These are phyloP conservation scores for Schizophyllum commune DNA, from an alignment of 1,284 basidiomycete genomes.

Conservation along the genomic window DNA sequence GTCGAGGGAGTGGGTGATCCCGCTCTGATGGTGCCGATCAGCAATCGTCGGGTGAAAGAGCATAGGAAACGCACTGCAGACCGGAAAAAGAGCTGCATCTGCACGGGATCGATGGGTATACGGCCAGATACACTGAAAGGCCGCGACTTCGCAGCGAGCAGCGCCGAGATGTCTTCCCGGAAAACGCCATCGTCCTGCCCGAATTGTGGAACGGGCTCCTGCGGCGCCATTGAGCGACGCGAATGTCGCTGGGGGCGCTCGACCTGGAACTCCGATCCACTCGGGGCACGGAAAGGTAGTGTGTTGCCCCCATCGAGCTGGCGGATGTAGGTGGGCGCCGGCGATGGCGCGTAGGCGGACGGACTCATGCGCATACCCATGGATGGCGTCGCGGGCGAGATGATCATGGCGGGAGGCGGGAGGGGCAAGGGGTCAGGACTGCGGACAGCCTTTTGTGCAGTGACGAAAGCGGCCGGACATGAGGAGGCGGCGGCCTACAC, in stretches of 20 bases:
- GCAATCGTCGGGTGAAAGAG: conserved; percentile 1
- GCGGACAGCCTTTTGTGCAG: background rate
- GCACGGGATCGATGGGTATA: conserved; percentile 61
- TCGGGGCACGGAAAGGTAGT: conserved; percentile 26
- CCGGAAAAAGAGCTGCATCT: conserved; percentile 68
- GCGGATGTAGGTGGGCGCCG: background rate
- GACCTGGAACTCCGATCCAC: conserved; percentile 47
- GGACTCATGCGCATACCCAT: background rate
- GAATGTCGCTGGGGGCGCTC: conserved; percentile 38
- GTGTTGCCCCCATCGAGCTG: background rate
- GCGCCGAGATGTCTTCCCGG: conserved; percentile 44
- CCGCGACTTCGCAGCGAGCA: conserved; percentile 51
- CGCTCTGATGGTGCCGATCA: conserved; percentile 41
- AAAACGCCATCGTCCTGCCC: conserved; percentile 46
- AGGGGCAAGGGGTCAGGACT: background rate
- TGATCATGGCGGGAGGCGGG: background rate
- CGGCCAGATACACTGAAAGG: conserved; percentile 62
- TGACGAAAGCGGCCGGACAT: background rate
- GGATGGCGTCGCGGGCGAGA: background rate
- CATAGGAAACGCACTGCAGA: conserved; percentile 46
- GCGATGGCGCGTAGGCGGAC: background rate
- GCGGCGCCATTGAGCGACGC: conserved; percentile 20
- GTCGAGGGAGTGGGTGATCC: conserved; percentile 70
- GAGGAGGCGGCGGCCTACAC: background rate
- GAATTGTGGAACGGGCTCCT: conserved; percentile 19